Evolutionary conservation across 139 green algal species (phyloP), one percentile per base, ranked within the genome.

Genomic region (Picochlorum costavermella): DNA sequence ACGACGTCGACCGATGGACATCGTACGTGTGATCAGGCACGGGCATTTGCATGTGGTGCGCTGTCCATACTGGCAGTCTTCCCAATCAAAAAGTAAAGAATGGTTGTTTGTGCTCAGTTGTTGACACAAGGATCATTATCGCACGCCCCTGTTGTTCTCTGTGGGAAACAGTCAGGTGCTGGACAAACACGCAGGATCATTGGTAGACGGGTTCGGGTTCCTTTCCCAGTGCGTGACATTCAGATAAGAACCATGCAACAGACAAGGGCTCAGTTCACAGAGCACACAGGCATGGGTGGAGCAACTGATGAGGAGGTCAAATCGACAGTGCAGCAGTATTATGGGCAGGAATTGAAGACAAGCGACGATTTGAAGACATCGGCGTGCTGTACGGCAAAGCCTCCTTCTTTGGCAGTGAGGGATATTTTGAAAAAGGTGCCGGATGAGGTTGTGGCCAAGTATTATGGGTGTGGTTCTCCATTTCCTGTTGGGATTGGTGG

Each of bases 401-500:
- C 78, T 1, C 86, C 88, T 1, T 74, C 80, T 49, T 56, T 60
- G 2, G 14, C 51, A 3, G 46, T 84, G 23, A 31, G 60, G 0
- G 17, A 58, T 2, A 51, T 76, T 4, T 50, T 85, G 10, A 17
- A 36, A 0, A 56, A 57, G 17, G 36, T 86, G 17, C 76, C 79
- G 2, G 53, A 59, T 2, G 73, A 77, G 31, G 77, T 86, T 10
- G 29, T 71, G 17, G 50, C 60, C 25, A 90, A 86, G 67, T 96
- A 91, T 63, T 97, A 97, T 68, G 92, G 92, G 50, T 98, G 92
- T 68, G 91, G 93, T 26, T 90, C 84, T 1, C 93, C 92, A 30
- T 75, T 96, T 25, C 92, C 92, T 6, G 63, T 83, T 4, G 92
- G 90, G 20, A 90, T 96, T 25, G 70, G 76, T 5, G 84, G 84